phyloP scores from a whole-genome alignment of 495 filamentous ascomycete species.

The Lasiosphaeria ovina region DNA sequence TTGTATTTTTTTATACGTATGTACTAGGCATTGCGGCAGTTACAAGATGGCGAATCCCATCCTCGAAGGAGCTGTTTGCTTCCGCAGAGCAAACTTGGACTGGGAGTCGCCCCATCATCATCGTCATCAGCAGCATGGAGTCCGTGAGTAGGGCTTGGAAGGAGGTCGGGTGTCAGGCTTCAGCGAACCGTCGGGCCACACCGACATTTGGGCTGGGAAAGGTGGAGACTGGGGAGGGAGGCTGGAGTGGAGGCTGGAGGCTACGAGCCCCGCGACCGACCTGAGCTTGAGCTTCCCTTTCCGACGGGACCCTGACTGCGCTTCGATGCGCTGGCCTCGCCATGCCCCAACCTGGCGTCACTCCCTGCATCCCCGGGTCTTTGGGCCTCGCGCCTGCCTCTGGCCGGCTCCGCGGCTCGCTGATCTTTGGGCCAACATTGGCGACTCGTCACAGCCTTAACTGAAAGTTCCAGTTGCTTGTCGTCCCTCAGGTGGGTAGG shows the following conservation, averaged over 20 bases:
- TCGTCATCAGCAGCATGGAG: background rate
- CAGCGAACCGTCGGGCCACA: constrained; percentile 20
- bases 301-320: too few species aligned
- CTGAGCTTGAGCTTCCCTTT: constrained; percentile 6
- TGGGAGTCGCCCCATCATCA: background rate
- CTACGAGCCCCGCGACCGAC: constrained; percentile 13
- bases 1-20: too few species aligned
- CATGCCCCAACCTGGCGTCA: constrained; percentile 18
- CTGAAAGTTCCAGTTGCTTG: too few species aligned
- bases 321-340: constrained; percentile 26
- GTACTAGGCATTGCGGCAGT: too few species aligned
- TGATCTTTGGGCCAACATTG: background rate
- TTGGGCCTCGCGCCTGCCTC: constrained; percentile 17
- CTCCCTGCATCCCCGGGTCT: constrained; percentile 21
- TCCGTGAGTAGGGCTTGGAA: too few species aligned
- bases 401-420: background rate
- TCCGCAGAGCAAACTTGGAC: too few species aligned
- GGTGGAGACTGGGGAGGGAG: background rate
- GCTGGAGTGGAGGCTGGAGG: constrained; percentile 22
- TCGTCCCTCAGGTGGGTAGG: too few species aligned
- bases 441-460: background rate
- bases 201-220: constrained; percentile 33
- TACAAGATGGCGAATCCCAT: too few species aligned
- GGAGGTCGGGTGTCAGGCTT: background rate
- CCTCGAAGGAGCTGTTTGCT: too few species aligned